Conservation (phyloP, 352 stramenopile species). For the Halophytophthora polymorphica region DNA sequence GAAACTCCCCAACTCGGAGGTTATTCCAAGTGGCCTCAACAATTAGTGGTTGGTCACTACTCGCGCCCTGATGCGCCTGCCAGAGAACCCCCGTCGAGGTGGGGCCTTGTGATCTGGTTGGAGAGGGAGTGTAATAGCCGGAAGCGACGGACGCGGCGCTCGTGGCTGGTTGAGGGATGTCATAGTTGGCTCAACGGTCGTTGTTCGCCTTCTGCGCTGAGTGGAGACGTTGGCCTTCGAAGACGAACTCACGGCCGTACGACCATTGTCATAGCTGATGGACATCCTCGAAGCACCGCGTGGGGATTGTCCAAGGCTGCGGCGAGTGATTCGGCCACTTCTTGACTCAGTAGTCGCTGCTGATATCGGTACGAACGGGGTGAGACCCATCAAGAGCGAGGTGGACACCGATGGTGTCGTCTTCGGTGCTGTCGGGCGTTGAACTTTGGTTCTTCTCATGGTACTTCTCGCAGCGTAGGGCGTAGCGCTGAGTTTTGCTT, state of each 20-base stretch:
- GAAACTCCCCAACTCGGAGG: neutral
- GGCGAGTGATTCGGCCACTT: constrained; percentile 1
- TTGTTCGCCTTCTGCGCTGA: constrained; percentile 8
- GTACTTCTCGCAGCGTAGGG: constrained; percentile 17
- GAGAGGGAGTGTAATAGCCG: neutral
- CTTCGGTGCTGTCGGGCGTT: constrained; percentile 11
- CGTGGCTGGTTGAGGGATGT: neutral
- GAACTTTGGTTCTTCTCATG: constrained; percentile 8
- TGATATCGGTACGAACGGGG: neutral
- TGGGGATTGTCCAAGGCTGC: constrained; percentile 1
- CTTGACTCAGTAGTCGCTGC: neutral
- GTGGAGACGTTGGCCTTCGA: constrained; percentile 14
- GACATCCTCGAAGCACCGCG: neutral
- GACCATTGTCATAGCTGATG: neutral
- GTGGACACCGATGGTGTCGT: constrained; percentile 11
- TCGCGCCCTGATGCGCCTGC: no score
- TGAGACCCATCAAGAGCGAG: constrained; percentile 13
- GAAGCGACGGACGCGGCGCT: neutral
- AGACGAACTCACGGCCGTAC: constrained; percentile 7
- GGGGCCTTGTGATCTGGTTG: no score
- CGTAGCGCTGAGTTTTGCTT: constrained; percentile 4
- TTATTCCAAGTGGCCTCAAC: no score
- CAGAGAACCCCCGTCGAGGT: no score
- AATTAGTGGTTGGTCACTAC: no score
- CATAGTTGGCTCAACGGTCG: neutral